Base-by-base conservation (phyloP, 2,329 filamentous ascomycete genomes). In the Davidsoniella eucalypti region DNA sequence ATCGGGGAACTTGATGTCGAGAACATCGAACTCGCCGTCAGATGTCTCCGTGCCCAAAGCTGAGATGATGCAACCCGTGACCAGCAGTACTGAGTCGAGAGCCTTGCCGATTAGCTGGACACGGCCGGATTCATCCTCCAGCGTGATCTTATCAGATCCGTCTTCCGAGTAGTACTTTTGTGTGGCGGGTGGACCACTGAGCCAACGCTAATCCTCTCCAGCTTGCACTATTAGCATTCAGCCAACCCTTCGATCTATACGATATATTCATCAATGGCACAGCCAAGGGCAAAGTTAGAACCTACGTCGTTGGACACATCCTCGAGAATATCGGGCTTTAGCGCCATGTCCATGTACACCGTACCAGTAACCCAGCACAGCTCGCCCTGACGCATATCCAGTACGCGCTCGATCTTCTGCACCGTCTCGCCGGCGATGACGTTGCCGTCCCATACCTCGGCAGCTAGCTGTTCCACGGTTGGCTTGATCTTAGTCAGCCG, bases 301-400 rank as follows among this genome's bases (percentile, higher is more conserved):
- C 75, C 55, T 67, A 88, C 85, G 64, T 95, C 90, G 65, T 93
- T 94, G 39, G 85, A 83, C 40, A 98, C 84, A 58, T 98, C 92
- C 53, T 95, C 88, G 33, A 98, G 69, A 62, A 98, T 90, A 61
- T 93, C 94, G 1, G 93, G 92, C 67, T 98, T 98, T 59, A 95
- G 65, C 2, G 84, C 78, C 86, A 98, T 88, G 56, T 96, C 87
- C 83, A 96, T 94, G 64, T 94, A 98, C 29, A 96, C 79, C 0
- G 92, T 98, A 14, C 93, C 92, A 0, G 82, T 75, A 14, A 98
- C 84, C 87, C 90, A 98, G 67, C 90, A 96, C 36, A 96, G 70
- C 67, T 95, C 81, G 55, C 92, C 92, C 68, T 96, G 92, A 54
- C 90, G 80, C 47, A 98, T 92, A 65, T 98, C 90, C 26, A 98